Conservation (phyloP, 768 basidiomycete genomes). For the Boletus coccyginus region DNA sequence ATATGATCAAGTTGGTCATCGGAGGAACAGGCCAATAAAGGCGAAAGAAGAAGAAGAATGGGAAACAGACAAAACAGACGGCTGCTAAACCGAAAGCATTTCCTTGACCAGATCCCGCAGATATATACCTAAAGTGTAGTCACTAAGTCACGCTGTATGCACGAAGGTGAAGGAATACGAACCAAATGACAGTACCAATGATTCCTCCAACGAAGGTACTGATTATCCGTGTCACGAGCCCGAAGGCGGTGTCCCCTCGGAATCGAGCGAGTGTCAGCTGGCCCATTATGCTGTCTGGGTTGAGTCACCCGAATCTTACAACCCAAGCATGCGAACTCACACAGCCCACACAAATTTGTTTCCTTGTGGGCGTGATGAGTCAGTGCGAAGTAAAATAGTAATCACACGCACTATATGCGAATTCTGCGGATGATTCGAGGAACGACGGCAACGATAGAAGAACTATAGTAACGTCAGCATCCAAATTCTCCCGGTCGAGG, state of each 20-base stretch:
- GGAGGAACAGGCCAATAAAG: constrained; percentile 76
- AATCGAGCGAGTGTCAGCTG: constrained; percentile 71
- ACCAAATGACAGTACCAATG: constrained; percentile 68
- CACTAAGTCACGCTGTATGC: background rate
- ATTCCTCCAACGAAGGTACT: constrained; percentile 67
- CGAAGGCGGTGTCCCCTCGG: constrained; percentile 72
- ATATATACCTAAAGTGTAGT: constrained; percentile 55
- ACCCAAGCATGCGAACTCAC: constrained; percentile 35
- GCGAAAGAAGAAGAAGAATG: constrained; percentile 66
- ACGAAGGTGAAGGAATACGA: constrained; percentile 15
- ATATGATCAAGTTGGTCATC: constrained; percentile 69
- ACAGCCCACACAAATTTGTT: constrained; percentile 72
- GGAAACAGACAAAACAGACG: constrained; percentile 65
- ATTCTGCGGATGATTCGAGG: constrained; percentile 49
- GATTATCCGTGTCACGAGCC: constrained; percentile 54
- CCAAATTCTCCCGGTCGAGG: background rate
- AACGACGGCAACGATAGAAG: constrained; percentile 60
- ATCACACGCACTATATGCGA: constrained; percentile 52
- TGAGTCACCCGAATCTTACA: background rate
- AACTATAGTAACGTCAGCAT: constrained; percentile 34
- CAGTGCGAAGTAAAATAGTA: background rate
- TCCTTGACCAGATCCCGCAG: constrained; percentile 55
- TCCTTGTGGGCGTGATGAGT: constrained; percentile 34
- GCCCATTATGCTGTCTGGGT: constrained; percentile 57
- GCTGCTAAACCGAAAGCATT: constrained; percentile 72